phyloP scores from a whole-genome alignment of 768 basidiomycete genomes.

The Trametes cinnabarina region DNA sequence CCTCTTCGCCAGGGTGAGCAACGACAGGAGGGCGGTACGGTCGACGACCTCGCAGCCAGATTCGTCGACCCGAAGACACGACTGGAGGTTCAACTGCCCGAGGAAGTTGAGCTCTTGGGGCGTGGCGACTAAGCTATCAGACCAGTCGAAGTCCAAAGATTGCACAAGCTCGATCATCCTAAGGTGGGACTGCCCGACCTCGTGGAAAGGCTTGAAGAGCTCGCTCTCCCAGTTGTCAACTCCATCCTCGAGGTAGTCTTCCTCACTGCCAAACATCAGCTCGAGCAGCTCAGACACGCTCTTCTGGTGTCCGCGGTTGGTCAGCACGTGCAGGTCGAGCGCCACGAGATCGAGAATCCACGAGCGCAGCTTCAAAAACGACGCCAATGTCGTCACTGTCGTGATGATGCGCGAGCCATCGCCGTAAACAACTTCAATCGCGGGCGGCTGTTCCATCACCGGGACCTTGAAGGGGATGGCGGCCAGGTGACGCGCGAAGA shows the following conservation, averaged over 20 bases:
- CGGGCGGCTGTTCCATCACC: slow-evolving; percentile 44
- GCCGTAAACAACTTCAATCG: slow-evolving; percentile 61
- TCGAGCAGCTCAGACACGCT: slow-evolving; percentile 71
- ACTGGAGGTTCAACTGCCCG: slow-evolving; percentile 60
- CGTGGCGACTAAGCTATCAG: slow-evolving; percentile 63
- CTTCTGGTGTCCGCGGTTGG: slow-evolving; percentile 72
- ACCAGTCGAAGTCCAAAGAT: slow-evolving; percentile 87
- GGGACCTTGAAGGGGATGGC: slow-evolving; percentile 69
- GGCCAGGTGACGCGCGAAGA: slow-evolving; percentile 83
- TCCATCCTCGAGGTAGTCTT: slow-evolving; percentile 41
- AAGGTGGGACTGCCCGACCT: slow-evolving; percentile 78
- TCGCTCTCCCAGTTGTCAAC: slow-evolving; percentile 45
- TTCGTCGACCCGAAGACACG: slow-evolving; percentile 65
- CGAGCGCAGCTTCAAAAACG: slow-evolving; percentile 81
- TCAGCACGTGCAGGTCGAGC: slow-evolving; percentile 84
- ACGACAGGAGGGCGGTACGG: slow-evolving; percentile 61
- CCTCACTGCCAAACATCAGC: slow-evolving; percentile 74
- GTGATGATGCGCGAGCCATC: slow-evolving; percentile 72
- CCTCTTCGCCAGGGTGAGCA: slow-evolving; percentile 62
- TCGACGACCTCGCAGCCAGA: slow-evolving; percentile 85
- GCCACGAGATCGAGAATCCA: slow-evolving; percentile 84
- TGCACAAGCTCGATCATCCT: slow-evolving; percentile 87
- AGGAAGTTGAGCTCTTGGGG: slow-evolving; percentile 64
- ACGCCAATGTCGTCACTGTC: slow-evolving; percentile 62
- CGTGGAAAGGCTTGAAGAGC: slow-evolving; percentile 58